A percentile compares a stretch with the other conserved stretches of the same genome.
phyloP scores from a whole-genome alignment of 441 rosid species.

The Adansonia rubrostipa region DNA sequence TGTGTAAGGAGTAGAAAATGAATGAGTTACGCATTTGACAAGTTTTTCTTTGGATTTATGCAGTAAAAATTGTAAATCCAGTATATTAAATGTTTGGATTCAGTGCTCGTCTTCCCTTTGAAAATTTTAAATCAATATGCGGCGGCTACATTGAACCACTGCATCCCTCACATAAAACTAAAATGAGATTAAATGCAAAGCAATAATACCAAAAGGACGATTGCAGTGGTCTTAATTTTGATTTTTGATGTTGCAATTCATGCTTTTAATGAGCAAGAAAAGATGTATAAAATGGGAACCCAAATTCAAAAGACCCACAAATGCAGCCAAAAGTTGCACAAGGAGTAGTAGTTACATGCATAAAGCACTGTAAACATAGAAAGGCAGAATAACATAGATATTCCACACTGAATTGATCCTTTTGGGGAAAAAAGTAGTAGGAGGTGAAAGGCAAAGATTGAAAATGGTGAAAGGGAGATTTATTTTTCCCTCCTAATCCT shows the following conservation, averaged over 20 bases:
- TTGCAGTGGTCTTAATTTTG: background rate
- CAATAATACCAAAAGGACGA: background rate
- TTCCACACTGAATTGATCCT: constrained; percentile 37
- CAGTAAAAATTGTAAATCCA: background rate
- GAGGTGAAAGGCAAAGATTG: constrained; percentile 23
- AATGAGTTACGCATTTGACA: background rate
- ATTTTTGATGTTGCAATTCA: background rate
- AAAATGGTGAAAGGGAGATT: constrained; percentile 8
- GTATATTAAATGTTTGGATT: no score
- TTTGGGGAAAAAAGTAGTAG: constrained; percentile 19
- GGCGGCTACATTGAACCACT: background rate
- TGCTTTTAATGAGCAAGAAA: no score
- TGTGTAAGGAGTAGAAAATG: background rate
- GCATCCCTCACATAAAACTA: background rate
- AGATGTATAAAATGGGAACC: background rate
- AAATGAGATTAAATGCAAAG: background rate
- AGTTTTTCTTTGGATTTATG: background rate
- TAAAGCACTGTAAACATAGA: constrained; percentile 19
- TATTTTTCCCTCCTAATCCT: constrained; percentile 7
- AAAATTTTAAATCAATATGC: no score
- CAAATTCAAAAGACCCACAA: background rate
- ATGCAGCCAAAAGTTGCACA: background rate
- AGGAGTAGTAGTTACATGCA: background rate
- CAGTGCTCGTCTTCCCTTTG: no score
- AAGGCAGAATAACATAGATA: constrained; percentile 26